Evolutionary conservation across 1,284 basidiomycete genomes (phyloP), one percentile per base, ranked within the genome.

Genomic region (Malassezia restricta): DNA sequence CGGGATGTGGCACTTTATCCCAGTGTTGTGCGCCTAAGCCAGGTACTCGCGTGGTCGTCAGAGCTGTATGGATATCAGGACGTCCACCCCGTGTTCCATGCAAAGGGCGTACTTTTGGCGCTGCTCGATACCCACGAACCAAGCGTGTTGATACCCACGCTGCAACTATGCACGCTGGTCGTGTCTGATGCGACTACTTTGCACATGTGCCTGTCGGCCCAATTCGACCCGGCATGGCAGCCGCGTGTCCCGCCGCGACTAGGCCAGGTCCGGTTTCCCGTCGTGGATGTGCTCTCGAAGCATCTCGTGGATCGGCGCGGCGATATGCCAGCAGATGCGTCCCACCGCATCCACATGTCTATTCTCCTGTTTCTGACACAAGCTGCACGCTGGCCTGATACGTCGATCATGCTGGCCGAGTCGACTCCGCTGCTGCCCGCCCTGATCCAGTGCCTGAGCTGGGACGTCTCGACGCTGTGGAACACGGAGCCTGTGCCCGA

Each of bases 261-360:
- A n/a, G 37, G 20, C 17, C 48, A 58, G 27, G 44, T 47, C 11
- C 45, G 40, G n/a, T 66, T 66, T 27, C 60, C 64, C 7, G 51
- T 66, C 24, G 43, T 66, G 5, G 64, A 66, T 42, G 40, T 63
- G 6, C 46, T 66, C 3, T 58, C 63, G 30, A 64, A 64, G 52
- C 62, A 66, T 44, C 45, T 66, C 30, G 62, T 66, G 8, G 62
- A 64, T 15, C 44, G 64, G n/a, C 55, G 64, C 14, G 57, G 57
- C 37, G 60, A 66, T 43, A 30, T 52, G 30, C 32, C 32, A 3
- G 30, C 47, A 4, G 14, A n/a, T 11, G 49, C 54, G 38, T 57
- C 51, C 49, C 62, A 66, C n/a, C 29, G 27, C 5, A 30, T 64
- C 8, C 60, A 64, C 35, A 30, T 46, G 9, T 38, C 31, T 24